A percentile compares a stretch with the other conserved stretches of the same genome.
phyloP scores from a whole-genome alignment of 768 basidiomycete species.

The Fibroporia radiculosa region DNA sequence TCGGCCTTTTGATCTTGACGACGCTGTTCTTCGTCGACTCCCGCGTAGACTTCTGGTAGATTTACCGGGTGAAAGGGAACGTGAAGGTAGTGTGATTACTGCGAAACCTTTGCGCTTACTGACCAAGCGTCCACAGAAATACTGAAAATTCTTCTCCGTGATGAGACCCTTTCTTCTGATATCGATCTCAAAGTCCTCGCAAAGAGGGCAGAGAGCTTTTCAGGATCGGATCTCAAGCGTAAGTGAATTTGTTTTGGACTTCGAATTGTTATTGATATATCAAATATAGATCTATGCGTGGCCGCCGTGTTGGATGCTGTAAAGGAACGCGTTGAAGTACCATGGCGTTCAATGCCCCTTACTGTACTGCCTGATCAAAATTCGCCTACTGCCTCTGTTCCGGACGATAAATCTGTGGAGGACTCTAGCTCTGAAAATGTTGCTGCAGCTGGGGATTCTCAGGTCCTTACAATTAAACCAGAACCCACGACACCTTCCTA shows the following conservation, averaged over 20 bases:
- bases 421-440: background rate
- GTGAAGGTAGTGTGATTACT: slow-evolving; percentile 80
- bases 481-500: slow-evolving; percentile 6
- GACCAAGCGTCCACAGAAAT: too few species aligned
- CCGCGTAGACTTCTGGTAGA: slow-evolving; percentile 85
- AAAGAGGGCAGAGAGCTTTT: slow-evolving; percentile 75
- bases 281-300: slow-evolving; percentile 76
- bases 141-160: slow-evolving; percentile 77
- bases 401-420: background rate
- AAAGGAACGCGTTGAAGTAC: slow-evolving; percentile 75
- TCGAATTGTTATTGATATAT: slow-evolving; percentile 8
- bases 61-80: slow-evolving; percentile 78
- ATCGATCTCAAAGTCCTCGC: slow-evolving; percentile 55
- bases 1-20: slow-evolving; percentile 83
- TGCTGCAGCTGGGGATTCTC: background rate
- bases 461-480: slow-evolving; percentile 2
- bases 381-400: background rate
- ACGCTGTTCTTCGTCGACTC: slow-evolving; percentile 83
- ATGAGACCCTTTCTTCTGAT: slow-evolving; percentile 63
- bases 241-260: slow-evolving; percentile 23
- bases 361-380: slow-evolving; percentile 1
- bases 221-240: slow-evolving; percentile 95
- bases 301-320: slow-evolving; percentile 88
- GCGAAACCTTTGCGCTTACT: too few species aligned
- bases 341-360: slow-evolving; percentile 48